phyloP scores from a whole-genome alignment of 1,284 basidiomycete genomes.

The Ceratobasidium sp. region DNA sequence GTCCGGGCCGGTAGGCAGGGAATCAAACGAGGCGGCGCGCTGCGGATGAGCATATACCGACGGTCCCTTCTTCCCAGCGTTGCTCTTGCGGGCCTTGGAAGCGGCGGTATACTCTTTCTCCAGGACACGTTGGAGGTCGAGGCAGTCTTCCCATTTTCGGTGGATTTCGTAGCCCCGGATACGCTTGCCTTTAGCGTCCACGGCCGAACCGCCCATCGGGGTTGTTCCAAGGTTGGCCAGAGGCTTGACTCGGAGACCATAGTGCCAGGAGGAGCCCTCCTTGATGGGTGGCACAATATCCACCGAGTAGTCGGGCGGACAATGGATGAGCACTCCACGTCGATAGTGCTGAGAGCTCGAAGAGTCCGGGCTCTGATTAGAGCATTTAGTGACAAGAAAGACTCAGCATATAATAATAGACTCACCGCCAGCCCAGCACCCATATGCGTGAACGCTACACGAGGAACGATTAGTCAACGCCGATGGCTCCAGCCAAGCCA shows the following conservation, averaged over 20 bases:
- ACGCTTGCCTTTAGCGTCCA: slow-evolving; percentile 18
- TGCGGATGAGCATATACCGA: slow-evolving; percentile 29
- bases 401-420: slow-evolving; percentile 18
- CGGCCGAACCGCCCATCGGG: slow-evolving; percentile 22
- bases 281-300: slow-evolving; percentile 48
- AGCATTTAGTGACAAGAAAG: slow-evolving; percentile 10
- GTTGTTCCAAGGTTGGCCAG: slow-evolving; percentile 20
- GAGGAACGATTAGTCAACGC: not conserved
- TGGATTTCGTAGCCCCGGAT: slow-evolving; percentile 47
- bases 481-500: not conserved
- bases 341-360: slow-evolving; percentile 50
- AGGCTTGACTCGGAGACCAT: slow-evolving; percentile 48
- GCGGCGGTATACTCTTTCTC: slow-evolving; percentile 47
- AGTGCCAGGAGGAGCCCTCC: slow-evolving; percentile 49
- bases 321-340: slow-evolving; percentile 49
- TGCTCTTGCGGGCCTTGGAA: slow-evolving; percentile 47
- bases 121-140: slow-evolving; percentile 49
- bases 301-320: slow-evolving; percentile 49
- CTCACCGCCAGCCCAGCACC: slow-evolving; percentile 44
- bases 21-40: slow-evolving; percentile 50
- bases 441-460: slow-evolving; percentile 36
- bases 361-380: slow-evolving; percentile 40
- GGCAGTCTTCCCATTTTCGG: slow-evolving; percentile 52
- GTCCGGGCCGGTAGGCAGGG: slow-evolving; percentile 50
- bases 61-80: slow-evolving; percentile 16